A percentile compares a stretch with the other conserved stretches of the same genome.
These are phyloP conservation scores for Neurospora sp. DNA, from an alignment of 2,329 filamentous ascomycete species.

Conservation along the genomic window DNA sequence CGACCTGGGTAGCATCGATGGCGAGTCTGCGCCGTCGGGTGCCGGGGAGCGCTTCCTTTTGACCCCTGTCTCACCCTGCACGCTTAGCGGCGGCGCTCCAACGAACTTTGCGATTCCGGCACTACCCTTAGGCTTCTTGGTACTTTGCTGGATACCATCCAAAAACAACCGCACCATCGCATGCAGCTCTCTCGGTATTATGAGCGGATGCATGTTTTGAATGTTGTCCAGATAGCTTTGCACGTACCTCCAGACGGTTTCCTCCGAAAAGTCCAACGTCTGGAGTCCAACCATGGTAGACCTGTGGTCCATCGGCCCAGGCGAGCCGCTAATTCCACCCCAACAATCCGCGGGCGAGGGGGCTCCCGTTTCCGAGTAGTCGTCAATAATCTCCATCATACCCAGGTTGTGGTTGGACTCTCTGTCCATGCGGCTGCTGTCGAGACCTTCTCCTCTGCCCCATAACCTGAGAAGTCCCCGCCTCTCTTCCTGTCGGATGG, in stretches of 20 bases:
- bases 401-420: constrained; percentile 28
- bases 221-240: constrained; percentile 51
- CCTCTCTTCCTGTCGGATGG: constrained; percentile 64
- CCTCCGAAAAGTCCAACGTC: constrained; percentile 44
- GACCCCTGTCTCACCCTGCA: constrained; percentile 20
- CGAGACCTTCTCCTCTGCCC: constrained; percentile 67
- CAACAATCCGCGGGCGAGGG: constrained; percentile 48
- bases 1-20: constrained; percentile 26
- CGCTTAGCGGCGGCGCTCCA: constrained; percentile 2
- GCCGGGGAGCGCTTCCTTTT: constrained; percentile 48
- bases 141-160: constrained; percentile 32
- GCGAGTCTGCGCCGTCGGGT: constrained; percentile 24
- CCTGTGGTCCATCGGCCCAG: constrained; percentile 27
- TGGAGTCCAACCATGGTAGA: constrained; percentile 32
- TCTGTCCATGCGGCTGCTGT: constrained; percentile 41
- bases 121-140: constrained; percentile 15
- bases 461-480: constrained; percentile 67
- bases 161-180: constrained; percentile 45
- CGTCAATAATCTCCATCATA: constrained; percentile 29
- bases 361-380: constrained; percentile 37
- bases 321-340: constrained; percentile 47
- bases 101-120: constrained; percentile 15
- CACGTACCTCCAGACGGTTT: constrained; percentile 43
- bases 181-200: constrained; percentile 43
- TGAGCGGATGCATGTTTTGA: constrained; percentile 56